Evolutionary conservation across 139 green algal genomes (phyloP), one percentile per base, ranked within the genome.

Genomic region (Chlorella sp.): DNA sequence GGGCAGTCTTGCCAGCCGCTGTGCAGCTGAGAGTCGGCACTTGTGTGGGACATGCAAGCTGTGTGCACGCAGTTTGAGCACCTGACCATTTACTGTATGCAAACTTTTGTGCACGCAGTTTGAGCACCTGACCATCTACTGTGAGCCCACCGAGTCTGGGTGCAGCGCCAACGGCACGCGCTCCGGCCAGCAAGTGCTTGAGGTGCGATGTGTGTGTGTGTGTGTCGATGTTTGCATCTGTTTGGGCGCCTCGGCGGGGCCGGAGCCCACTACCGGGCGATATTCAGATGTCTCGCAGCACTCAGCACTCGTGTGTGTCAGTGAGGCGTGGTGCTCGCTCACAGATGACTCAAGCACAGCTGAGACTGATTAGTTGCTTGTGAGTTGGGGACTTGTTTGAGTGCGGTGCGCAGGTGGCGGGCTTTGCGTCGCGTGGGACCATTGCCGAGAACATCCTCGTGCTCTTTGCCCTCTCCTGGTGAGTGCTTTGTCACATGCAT

Each of bases 1-100:
- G n/a, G n/a, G n/a, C n/a, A n/a, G n/a, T n/a, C n/a, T n/a, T n/a
- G n/a, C n/a, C n/a, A n/a, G n/a, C n/a, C n/a, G n/a, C n/a, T n/a
- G n/a, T n/a, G n/a, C n/a, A n/a, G n/a, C n/a, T n/a, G n/a, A n/a
- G n/a, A n/a, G n/a, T n/a, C n/a, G n/a, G n/a, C n/a, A n/a, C n/a
- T n/a, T n/a, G n/a, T n/a, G n/a, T n/a, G n/a, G n/a, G n/a, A n/a
- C n/a, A n/a, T n/a, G n/a, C n/a, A n/a, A n/a, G n/a, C n/a, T n/a
- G n/a, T n/a, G n/a, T n/a, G n/a, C n/a, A n/a, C n/a, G n/a, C n/a
- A 85, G 55, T 81, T 85, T 49, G 31, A 35, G 3, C 66, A 66
- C 23, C 67, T 85, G 34, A 42, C 74, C 50, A 62, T 83, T 17
- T 17, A 24, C 3, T 35, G 29, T 36, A 26, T 42, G 29, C 62